These are phyloP conservation scores for Lentinula boryana DNA, from an alignment of 768 basidiomycete species.

Conservation along the genomic window DNA sequence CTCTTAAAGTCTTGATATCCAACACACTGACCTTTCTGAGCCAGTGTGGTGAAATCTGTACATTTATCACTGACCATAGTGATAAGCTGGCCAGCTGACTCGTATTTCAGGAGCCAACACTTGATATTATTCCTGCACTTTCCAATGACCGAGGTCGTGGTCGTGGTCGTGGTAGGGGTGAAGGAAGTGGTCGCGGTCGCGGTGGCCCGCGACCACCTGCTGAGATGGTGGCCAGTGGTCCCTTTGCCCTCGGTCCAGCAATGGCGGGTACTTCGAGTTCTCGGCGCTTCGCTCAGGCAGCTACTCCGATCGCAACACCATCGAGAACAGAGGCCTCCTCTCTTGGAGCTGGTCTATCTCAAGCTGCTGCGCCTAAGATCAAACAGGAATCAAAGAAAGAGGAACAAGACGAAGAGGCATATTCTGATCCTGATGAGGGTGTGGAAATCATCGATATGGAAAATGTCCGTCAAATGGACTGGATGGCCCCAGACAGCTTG, in stretches of 20 bases:
- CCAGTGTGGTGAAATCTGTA: constrained; percentile 64
- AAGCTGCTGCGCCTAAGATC: constrained; percentile 42
- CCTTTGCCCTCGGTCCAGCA: constrained; percentile 82
- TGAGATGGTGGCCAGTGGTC: constrained; percentile 83
- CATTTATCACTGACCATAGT: constrained; percentile 14
- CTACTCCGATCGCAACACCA: constrained; percentile 54
- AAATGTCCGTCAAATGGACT: constrained; percentile 71
- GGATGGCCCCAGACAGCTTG: constrained; percentile 81
- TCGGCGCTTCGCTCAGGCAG: constrained; percentile 33
- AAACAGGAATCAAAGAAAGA: constrained; percentile 27
- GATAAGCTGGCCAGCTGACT: not conserved
- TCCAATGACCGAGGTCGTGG: constrained; percentile 36
- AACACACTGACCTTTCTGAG: constrained; percentile 3
- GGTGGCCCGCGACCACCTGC: constrained; percentile 44
- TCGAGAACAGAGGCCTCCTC: constrained; percentile 34
- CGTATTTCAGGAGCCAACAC: constrained; percentile 38
- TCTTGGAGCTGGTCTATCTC: constrained; percentile 44
- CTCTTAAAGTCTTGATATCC: not conserved
- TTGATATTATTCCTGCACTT: constrained; percentile 25
- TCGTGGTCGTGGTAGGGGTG: constrained; percentile 39
- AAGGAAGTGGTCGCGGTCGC: constrained; percentile 49
- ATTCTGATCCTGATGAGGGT: constrained; percentile 85
- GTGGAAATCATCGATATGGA: constrained; percentile 86
- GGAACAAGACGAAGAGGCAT: constrained; percentile 53
- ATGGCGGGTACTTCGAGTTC: constrained; percentile 50